A percentile compares a stretch with the other conserved stretches of the same genome.
Evolutionary conservation across 352 stramenopile genomes (phyloP).

Genomic region (Pythium insidiosum): DNA sequence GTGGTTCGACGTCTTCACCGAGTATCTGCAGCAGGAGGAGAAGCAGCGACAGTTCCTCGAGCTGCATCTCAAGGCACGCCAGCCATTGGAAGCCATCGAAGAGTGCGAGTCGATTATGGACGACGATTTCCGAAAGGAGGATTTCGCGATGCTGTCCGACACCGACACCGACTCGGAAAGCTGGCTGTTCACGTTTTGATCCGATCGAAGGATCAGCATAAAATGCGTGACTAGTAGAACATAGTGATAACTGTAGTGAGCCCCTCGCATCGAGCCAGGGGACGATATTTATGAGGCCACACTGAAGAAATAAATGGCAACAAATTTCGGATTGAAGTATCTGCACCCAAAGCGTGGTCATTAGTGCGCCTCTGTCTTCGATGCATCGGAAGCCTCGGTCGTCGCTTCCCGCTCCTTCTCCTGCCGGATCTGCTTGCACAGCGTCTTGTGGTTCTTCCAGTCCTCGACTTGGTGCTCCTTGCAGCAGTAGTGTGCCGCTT

Average conservation of each 20-base stretch:
- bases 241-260: too few relatives aligned
- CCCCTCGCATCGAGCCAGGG: too few relatives aligned
- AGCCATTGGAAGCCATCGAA: conserved; percentile 8
- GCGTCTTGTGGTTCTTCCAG: conserved; percentile 73
- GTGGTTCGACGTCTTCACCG: conserved; percentile 57
- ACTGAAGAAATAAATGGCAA: too few relatives aligned
- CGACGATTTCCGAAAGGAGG: conserved; percentile 3
- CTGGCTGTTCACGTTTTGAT: conserved; percentile 15
- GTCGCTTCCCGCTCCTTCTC: conserved; percentile 5
- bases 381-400: too few relatives aligned
- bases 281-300: too few relatives aligned
- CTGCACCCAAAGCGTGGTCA: too few relatives aligned
- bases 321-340: too few relatives aligned
- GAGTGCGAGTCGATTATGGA: too few relatives aligned
- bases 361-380: too few relatives aligned
- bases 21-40: conserved; percentile 24
- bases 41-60: conserved; percentile 8
- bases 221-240: too few relatives aligned
- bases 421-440: conserved; percentile 63
- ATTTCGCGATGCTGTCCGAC: conserved; percentile 6
- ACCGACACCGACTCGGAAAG: conserved; percentile 13
- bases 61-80: conserved; percentile 4
- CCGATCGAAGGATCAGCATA: too few relatives aligned
- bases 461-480: conserved; percentile 80
- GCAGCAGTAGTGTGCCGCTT: conserved; percentile 76